phyloP scores from a whole-genome alignment of 169 alveolate genomes.

The Plasmodium cynomolgi region DNA sequence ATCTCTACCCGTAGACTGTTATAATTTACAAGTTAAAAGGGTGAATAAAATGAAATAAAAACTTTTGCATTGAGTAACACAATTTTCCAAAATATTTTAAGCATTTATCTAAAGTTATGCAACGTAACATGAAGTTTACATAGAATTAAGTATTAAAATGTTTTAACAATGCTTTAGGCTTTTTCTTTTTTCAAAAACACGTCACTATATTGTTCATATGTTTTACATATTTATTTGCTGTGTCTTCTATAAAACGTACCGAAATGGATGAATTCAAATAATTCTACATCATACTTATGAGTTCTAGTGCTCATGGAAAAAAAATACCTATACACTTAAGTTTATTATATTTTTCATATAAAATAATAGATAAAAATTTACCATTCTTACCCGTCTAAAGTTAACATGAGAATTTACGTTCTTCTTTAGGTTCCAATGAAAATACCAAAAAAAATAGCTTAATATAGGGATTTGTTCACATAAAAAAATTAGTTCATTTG shows the following conservation, averaged over 20 bases:
- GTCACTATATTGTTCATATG: neutral
- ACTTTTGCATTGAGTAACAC: neutral
- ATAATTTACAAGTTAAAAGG: neutral
- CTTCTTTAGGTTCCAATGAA: neutral
- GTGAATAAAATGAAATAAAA: neutral
- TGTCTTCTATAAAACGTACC: neutral
- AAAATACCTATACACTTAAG: neutral
- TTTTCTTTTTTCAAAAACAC: neutral
- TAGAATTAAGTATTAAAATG: neutral
- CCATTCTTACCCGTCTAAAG: neutral
- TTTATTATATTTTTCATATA: neutral
- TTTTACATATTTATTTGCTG: neutral
- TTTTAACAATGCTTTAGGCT: neutral
- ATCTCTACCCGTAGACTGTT: neutral
- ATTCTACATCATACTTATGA: neutral
- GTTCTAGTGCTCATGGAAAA: neutral
- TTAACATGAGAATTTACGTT: neutral
- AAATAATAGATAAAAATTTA: neutral
- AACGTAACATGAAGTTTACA: neutral
- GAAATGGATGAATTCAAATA: neutral
- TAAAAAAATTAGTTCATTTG: neutral
- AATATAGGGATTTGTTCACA: neutral
- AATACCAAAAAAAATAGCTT: neutral
- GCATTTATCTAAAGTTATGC: neutral
- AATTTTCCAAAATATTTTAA: neutral